Base-by-base conservation (phyloP, 306 rosid genomes). In the Prunus padus region DNA sequence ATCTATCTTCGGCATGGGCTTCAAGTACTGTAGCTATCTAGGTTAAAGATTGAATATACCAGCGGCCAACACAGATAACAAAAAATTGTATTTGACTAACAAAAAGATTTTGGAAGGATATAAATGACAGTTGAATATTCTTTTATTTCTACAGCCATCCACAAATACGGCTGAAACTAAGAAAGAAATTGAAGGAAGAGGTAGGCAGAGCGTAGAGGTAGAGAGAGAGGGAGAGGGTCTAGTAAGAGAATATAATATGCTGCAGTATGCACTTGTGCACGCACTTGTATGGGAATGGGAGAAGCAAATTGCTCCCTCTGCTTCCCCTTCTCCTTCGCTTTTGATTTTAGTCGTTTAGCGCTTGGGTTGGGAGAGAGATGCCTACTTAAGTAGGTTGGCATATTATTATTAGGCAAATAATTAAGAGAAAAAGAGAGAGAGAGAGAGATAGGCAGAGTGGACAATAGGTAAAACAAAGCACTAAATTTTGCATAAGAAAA, bases 391-490 rank as follows among this genome's bases (percentile, higher is more conserved):
- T 64, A 46, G 40, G 56, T 11, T 54, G 20, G 69, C 20, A 33
- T 33, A 33, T 33, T 33, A 33, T 33, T 33, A 33, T 33, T 5
- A 5, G 40, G 40, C 40, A 33, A 33, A 33, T 33, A 33, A 33
- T 33, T 33, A 33, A 5, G 12, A 40, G 33, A 60, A 6, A 56
- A 11, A 49, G 44, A 68, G 46, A 69, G 55, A 71, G 33, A 75
- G 61, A 73, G 19, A 26, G n/a, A 65, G 62, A 62, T 3, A 28
- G 55, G 23, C 67, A 77, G 42, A 23, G 71, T 37, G 2, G 77
- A 76, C 57, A 49, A 52, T 20, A 52, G 44, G 65, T 40, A 76
- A 74, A 79, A 80, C 68, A 87, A 84, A 87, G 80, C 78, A 82
- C 67, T 52, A 73, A 71, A 59, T 11, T 50, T 65, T 72, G 80